phyloP scores from a whole-genome alignment of 345 rosid genomes.

The Dipteronia sinensis region DNA sequence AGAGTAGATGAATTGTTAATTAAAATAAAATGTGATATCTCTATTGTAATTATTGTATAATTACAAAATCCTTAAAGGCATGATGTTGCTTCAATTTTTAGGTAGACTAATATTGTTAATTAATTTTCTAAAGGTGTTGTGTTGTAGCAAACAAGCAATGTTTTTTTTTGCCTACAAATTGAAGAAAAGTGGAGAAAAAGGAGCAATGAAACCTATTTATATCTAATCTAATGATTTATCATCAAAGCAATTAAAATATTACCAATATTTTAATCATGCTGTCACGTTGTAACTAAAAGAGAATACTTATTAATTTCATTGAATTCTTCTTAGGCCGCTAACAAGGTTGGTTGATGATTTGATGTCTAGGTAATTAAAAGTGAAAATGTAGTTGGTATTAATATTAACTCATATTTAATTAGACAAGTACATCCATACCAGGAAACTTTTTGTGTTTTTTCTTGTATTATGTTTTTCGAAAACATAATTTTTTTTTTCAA shows the following conservation, averaged over 20 bases:
- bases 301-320: not conserved
- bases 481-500: too few relatives aligned
- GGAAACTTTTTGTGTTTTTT: too few relatives aligned
- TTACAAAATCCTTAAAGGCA: not conserved
- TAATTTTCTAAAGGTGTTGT: not conserved
- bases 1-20: not conserved
- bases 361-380: not conserved
- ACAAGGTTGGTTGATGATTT: not conserved
- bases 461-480: too few relatives aligned
- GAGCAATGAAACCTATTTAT: not conserved
- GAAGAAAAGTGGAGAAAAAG: not conserved
- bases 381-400: too few relatives aligned
- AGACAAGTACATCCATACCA: too few relatives aligned
- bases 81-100: not conserved
- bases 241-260: not conserved
- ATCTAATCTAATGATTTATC: not conserved
- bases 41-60: not conserved
- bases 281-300: not conserved
- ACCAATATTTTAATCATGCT: not conserved
- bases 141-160: not conserved
- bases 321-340: too few relatives aligned
- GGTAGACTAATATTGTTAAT: not conserved
- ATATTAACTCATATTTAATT: too few relatives aligned
- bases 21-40: not conserved
- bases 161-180: not conserved